Conservation (phyloP, 106 monocot genomes). For the Dendrobium huoshanense region DNA sequence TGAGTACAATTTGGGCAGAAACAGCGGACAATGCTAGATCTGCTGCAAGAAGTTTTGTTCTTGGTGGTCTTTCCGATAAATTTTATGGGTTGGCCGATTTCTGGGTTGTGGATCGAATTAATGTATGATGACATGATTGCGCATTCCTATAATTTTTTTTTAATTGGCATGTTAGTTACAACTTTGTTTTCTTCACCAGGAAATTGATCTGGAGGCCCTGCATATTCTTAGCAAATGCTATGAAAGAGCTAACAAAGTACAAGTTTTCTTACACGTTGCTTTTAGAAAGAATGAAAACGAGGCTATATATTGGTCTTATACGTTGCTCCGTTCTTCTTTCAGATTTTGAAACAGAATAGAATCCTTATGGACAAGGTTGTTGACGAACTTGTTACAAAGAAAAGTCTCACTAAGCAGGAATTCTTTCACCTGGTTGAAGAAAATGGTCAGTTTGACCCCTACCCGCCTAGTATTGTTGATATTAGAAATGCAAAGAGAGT, state of each 20-base stretch:
- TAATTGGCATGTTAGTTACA: background rate
- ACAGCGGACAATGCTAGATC: conserved; percentile 83
- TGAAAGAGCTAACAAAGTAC: conserved; percentile 66
- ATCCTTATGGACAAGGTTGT: conserved; percentile 59
- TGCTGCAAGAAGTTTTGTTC: conserved; percentile 72
- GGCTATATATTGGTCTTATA: background rate
- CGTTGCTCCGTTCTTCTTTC: conserved; percentile 7
- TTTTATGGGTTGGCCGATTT: conserved; percentile 61
- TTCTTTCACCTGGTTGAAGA: conserved; percentile 57
- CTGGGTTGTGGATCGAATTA: conserved; percentile 67
- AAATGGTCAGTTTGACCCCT: conserved; percentile 52
- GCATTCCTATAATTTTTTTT: background rate
- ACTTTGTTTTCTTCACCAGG: conserved; percentile 22
- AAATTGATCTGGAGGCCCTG: conserved; percentile 74
- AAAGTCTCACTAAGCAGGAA: conserved; percentile 74
- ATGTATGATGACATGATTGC: conserved; percentile 30
- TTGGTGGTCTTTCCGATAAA: conserved; percentile 75
- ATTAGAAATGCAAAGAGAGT: conserved; percentile 48
- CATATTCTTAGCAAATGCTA: conserved; percentile 64
- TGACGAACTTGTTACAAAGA: conserved; percentile 60
- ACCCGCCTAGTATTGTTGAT: conserved; percentile 47
- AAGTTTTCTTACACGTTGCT: background rate
- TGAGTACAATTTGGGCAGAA: conserved; percentile 93
- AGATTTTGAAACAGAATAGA: conserved; percentile 65
- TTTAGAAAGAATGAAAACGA: background rate